phyloP scores from a whole-genome alignment of 73 alveolate species.

The Paramecium primaurelia region DNA sequence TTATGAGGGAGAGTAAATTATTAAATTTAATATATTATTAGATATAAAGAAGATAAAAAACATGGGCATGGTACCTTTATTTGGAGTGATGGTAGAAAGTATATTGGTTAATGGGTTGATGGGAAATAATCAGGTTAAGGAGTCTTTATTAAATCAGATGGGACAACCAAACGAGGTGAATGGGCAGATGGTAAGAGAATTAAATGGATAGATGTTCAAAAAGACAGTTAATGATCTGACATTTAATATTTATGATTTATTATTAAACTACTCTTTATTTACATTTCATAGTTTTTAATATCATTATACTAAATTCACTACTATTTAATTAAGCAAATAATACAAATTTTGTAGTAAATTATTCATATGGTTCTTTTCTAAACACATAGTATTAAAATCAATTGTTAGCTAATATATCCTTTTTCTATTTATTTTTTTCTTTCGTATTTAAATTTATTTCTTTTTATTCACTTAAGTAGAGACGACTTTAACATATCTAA shows the following conservation, averaged over 20 bases:
- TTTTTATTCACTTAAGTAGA: too few species aligned
- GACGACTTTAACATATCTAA: too few species aligned
- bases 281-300: not conserved
- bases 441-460: too few species aligned
- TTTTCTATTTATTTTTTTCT: too few species aligned
- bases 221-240: not conserved
- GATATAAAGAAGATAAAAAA: constrained; percentile 78
- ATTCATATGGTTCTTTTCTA: too few species aligned
- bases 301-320: too few species aligned
- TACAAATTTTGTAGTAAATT: too few species aligned
- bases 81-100: constrained; percentile 74
- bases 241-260: not conserved
- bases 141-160: constrained; percentile 56
- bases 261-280: not conserved
- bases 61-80: constrained; percentile 78
- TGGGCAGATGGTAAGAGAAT: constrained; percentile 73
- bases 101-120: constrained; percentile 66
- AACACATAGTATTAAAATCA: too few species aligned
- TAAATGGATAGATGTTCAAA: constrained; percentile 12
- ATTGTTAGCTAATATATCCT: too few species aligned
- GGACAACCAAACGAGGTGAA: constrained; percentile 57
- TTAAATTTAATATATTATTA: constrained; percentile 72
- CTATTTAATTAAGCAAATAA: too few species aligned
- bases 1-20: constrained; percentile 83
- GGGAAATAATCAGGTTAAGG: constrained; percentile 70